Base-by-base conservation (phyloP, 2,329 filamentous ascomycete species). In the Apiospora aurea region DNA sequence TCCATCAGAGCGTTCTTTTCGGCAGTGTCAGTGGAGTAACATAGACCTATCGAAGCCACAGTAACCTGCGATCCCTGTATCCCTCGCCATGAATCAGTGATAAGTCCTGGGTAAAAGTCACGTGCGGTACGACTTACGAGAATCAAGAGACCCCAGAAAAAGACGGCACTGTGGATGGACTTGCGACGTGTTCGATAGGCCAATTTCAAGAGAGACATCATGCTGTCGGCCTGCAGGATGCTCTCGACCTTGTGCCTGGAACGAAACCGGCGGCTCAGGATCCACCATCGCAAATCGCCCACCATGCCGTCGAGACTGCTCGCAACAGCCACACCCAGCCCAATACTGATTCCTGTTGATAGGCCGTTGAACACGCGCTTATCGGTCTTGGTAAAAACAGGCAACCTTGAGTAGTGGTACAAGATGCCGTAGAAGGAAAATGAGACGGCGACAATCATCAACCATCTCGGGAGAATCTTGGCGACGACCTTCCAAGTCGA, bases 241-340 rank as follows among this genome's bases (percentile, higher is more conserved):
- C 77, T 72, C 68, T 82, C 79, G 7, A 81, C 84, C 78, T 87
- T 85, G 6, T 76, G 76, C 53, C 82, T 76, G 46, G 80, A 81
- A 72, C 83, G 79, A 51, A 80, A 78, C 6, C 79, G 76, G 11
- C 78, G 76, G 71, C 80, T 81, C 57, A 87, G 75, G 41, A 86
- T 81, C 78, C 83, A 85, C 84, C 85, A 87, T n/a, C 85, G 79
- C 73, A 85, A 77, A 72, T 85, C 83, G 18, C 80, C 76, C 4
- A 84, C 81, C 80, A 86, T 83, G 41, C 80, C 80, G 71, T 85
- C 85, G 29, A 87, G 78, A 8, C 81, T 80, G 73, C 79, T 83
- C 2, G 82, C 81, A 57, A 86, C 81, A 67, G 83, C 83, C 68
- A 87, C 74, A 71, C 83, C 82, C 24, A 86, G 76, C 0, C 78